Evolutionary conservation across 257 asterid species (phyloP).

Genomic region (Rehmannia glutinosa): DNA sequence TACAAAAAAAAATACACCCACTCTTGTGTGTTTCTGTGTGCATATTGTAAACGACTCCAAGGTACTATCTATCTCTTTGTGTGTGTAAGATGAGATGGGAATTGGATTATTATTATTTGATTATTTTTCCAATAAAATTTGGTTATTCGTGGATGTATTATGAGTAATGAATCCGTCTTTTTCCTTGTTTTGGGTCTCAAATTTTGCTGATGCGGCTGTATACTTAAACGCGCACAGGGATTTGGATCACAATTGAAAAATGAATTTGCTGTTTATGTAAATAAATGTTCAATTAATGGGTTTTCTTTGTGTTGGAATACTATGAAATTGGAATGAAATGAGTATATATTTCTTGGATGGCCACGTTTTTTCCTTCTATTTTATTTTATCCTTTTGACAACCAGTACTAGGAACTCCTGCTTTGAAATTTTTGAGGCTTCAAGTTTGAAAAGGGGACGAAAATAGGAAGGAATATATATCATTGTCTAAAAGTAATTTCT

Average conservation of each 20-base stretch:
- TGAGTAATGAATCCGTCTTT: not conserved
- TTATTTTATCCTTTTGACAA: not conserved
- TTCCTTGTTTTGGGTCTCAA: too few species aligned
- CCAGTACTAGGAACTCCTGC: not conserved
- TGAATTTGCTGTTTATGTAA: not conserved
- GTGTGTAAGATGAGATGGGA: conserved; percentile 5
- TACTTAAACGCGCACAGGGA: too few species aligned
- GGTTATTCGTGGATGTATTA: not conserved
- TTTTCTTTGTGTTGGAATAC: not conserved
- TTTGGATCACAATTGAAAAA: conserved; percentile 6
- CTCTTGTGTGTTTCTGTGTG: not conserved
- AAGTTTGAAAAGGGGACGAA: too few species aligned
- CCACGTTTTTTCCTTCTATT: not conserved
- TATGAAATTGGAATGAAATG: not conserved
- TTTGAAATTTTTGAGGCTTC: not conserved
- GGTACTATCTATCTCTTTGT: conserved; percentile 8
- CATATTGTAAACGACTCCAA: conserved; percentile 4
- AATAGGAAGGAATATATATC: too few species aligned
- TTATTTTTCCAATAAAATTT: not conserved
- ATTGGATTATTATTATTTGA: conserved; percentile 11
- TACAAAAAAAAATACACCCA: not conserved
- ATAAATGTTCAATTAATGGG: not conserved
- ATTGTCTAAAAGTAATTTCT: not conserved
- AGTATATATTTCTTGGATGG: not conserved
- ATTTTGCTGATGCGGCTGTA: too few species aligned